Evolutionary conservation across 768 basidiomycete genomes (phyloP).

Genomic region (Psilocybe azurescens): DNA sequence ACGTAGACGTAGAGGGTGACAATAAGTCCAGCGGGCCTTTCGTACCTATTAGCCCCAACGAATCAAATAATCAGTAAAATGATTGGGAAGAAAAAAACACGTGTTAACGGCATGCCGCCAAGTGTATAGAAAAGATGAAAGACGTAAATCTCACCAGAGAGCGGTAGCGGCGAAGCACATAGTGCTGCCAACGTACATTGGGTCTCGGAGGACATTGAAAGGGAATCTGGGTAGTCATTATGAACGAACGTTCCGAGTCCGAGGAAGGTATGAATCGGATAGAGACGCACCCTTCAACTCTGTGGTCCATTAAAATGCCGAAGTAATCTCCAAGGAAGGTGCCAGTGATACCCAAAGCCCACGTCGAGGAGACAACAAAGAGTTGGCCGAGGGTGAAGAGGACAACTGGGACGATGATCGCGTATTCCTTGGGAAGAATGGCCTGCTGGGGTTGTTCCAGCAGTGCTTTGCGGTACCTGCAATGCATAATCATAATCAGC

Average conservation of each 20-base stretch:
- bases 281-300: slow-evolving; percentile 71
- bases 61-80: slow-evolving; percentile 7
- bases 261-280: neutral
- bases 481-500: neutral
- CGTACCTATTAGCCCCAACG: slow-evolving; percentile 59
- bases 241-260: neutral
- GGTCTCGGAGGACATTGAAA: slow-evolving; percentile 90
- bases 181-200: slow-evolving; percentile 97
- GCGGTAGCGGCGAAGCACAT: slow-evolving; percentile 88
- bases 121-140: neutral
- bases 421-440: slow-evolving; percentile 68
- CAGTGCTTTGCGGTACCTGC: slow-evolving; percentile 79
- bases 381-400: slow-evolving; percentile 78
- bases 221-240: slow-evolving; percentile 64
- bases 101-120: neutral
- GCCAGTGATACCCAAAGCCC: slow-evolving; percentile 90
- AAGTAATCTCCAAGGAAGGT: slow-evolving; percentile 91
- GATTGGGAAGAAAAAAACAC: neutral
- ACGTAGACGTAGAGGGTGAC: slow-evolving; percentile 84
- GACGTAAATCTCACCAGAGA: slow-evolving; percentile 65
- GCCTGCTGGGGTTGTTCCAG: slow-evolving; percentile 72
- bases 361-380: slow-evolving; percentile 90
- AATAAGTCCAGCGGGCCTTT: slow-evolving; percentile 82
- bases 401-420: slow-evolving; percentile 60
- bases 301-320: slow-evolving; percentile 84